A percentile compares a stretch with the other conserved stretches of the same genome.
phyloP scores from a whole-genome alignment of 164 flowering plant species.

The Chloranthus sessilifolius region DNA sequence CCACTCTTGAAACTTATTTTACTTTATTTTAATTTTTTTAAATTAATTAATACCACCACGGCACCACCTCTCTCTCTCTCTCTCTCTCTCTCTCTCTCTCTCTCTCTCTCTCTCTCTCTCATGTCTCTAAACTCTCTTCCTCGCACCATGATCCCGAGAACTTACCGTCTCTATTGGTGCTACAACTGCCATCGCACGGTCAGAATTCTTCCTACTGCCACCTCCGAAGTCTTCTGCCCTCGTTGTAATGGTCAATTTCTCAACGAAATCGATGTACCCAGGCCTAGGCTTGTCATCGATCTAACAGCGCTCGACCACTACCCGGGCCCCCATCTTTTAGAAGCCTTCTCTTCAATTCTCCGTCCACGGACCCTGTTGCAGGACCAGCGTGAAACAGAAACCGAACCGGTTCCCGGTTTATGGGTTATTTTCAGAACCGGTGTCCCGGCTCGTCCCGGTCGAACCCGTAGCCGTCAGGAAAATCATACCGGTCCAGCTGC shows the following conservation, averaged over 20 bases:
- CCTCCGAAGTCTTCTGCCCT: constrained; percentile 58
- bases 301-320: constrained; percentile 42
- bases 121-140: constrained; percentile 36
- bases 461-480: no score
- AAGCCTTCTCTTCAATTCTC: constrained; percentile 54
- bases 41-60: constrained; percentile 9
- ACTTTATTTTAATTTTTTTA: no score
- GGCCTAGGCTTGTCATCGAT: constrained; percentile 30
- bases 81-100: not conserved
- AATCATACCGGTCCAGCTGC: no score
- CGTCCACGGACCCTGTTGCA: constrained; percentile 26
- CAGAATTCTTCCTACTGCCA: constrained; percentile 28
- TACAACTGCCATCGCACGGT: constrained; percentile 58
- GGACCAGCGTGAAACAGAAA: constrained; percentile 6
- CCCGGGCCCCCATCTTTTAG: constrained; percentile 55
- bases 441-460: no score
- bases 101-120: not conserved
- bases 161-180: constrained; percentile 66
- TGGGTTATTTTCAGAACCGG: no score
- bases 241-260: constrained; percentile 70
- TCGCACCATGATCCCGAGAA: constrained; percentile 15
- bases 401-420: no score
- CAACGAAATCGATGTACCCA: constrained; percentile 33
- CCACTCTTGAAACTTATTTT: no score
- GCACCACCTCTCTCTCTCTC: not conserved